Base-by-base conservation (phyloP, 1,284 basidiomycete genomes). In the Ganoderma meredithae region DNA sequence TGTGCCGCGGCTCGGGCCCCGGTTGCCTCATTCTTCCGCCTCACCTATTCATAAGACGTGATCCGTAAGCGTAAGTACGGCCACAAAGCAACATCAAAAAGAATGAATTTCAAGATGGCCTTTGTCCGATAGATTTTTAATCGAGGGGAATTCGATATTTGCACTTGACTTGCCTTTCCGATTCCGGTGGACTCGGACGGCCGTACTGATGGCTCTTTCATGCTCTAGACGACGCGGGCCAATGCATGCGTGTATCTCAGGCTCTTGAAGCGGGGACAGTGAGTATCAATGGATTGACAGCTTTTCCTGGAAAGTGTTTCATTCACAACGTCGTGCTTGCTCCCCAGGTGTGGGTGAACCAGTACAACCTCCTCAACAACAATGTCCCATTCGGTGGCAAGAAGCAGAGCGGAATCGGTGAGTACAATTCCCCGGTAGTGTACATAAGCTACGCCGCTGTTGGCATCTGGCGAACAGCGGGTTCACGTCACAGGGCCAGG, bases 381-480 rank as follows among this genome's bases (percentile, higher is more conserved):
- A 94, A 94, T 68, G 93, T 95, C 47, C 96, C 97, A 0, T 98
- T 98, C 75, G 97, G 96, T 31, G 96, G 97, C 17, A 97, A 95
- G 84, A 97, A 96, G 81, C 90, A 90, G 76, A 89, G 86, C 68
- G 92, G 92, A 22, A 87, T 91, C 67, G 92, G 91, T 85, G 67
- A 70, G 79, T 73, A 15, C 44, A 52, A 56, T 62, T 68, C 27
- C 44, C 49, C 31, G 19, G 3, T 55, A n/a, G 22, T 36, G 27
- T 61, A 25, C 40, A n/a, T 25, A 25, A 39, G 19, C 52, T 22
- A 31, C 44, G 52, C 62, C 67, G 63, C 55, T 66, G 69, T 70
- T 67, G 64, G 66, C 69, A 65, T 70, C 67, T 58, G 55, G 61
- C 56, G 58, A 67, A 67, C 62, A 65, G 70, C 67, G 66, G 71